Base-by-base conservation (phyloP, 805 yeast species). In the Candida dajiaensis region DNA sequence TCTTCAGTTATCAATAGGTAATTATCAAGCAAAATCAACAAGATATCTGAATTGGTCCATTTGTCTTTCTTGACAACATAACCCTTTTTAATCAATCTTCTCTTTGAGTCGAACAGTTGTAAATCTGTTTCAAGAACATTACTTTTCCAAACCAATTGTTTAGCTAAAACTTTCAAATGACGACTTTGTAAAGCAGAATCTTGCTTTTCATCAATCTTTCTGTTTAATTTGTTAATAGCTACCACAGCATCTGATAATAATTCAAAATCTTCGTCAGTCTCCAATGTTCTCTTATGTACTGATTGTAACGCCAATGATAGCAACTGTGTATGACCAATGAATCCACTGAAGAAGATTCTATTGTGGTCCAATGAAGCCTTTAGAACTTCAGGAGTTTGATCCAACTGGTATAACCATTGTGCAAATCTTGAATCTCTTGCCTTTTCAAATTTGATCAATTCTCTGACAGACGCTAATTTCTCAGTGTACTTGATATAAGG, bases 1-100 rank as follows among this genome's bases (percentile, higher is more conserved):
- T 71, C 72, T 37, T 87, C 83, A 1, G 87, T 81, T 1, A 88
- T 73, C 28, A 88, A 58, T 39, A 88, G 64, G 54, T 73, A 85
- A 56, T 88, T 85, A 58, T 88, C 95, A 44, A 88, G 64, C 25
- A 88, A 64, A 18, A 86, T 77, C 21, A 85, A 55, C 1, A 70
- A 64, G 0, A 73, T 68, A 8, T 70, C 66, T 36, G 85, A 72
- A 36, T 81, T 83, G 26, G 81, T 67, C 69, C 81, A 77, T 55
- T 80, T 67, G 42, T 84, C 94, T 48, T 82, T 79, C 46, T 83
- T 71, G 2, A 68, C 55, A 16, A 85, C 73, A 22, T 73, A 75
- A 0, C 89, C 94, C 11, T 82, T 67, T 51, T 69, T 70, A 40
- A 83, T 61, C 22, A 87, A 65, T 51, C 69, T 74, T 52, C 95